These are phyloP conservation scores for Rhodotorula babjevae DNA, from an alignment of 768 basidiomycete genomes.

Conservation along the genomic window DNA sequence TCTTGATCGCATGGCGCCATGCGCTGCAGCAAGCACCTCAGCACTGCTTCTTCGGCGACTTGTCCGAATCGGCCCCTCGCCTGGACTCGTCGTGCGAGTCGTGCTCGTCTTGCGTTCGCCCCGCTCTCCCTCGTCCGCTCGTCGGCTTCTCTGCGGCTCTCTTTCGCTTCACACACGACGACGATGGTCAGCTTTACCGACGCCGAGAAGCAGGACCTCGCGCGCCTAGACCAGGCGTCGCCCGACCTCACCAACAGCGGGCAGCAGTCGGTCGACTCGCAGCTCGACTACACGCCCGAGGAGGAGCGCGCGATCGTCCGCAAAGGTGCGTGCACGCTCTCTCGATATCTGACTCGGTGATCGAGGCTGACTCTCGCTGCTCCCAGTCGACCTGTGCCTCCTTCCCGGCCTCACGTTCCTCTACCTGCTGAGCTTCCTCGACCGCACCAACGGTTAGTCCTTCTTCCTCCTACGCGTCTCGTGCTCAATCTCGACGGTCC, in stretches of 20 bases:
- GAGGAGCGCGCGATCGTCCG: neutral
- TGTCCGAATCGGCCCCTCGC: no score
- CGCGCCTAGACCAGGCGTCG: neutral
- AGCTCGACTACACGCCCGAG: neutral
- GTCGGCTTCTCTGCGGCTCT: no score
- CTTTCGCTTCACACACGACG: no score
- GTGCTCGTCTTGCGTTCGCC: no score
- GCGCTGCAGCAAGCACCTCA: no score
- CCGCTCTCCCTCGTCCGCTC: no score
- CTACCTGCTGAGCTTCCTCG: constrained; percentile 24
- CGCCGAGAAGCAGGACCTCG: neutral
- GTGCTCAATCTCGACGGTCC: no score
- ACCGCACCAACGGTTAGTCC: constrained; percentile 11
- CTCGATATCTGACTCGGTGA: neutral
- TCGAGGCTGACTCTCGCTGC: neutral
- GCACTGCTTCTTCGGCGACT: no score
- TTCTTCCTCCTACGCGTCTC: neutral
- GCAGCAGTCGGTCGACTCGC: neutral
- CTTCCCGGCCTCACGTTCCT: constrained; percentile 30
- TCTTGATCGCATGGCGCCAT: no score
- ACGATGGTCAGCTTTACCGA: neutral
- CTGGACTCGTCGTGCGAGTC: no score
- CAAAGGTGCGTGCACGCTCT: neutral
- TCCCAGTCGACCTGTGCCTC: constrained; percentile 13
- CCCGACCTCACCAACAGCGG: neutral